Evolutionary conservation across 371 early-diverging fungal genomes (phyloP).

Genomic region (Rhizopus delemar): DNA sequence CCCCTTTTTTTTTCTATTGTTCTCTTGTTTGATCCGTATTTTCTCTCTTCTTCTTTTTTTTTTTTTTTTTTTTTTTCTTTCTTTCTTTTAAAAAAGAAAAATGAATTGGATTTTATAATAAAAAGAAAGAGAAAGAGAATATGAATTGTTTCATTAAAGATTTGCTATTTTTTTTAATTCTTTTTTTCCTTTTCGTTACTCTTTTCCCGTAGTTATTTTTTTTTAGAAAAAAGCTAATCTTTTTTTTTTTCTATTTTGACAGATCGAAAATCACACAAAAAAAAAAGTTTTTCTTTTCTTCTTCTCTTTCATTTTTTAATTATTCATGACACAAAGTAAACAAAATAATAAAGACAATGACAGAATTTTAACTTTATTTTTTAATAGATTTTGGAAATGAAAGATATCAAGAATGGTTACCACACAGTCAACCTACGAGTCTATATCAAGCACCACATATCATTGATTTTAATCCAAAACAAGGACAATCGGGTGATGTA

Average conservation of each 20-base stretch:
- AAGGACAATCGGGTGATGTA: conserved; percentile 13
- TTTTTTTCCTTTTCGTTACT: conserved; percentile 1
- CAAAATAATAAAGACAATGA: not conserved
- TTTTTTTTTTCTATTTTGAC: conserved; percentile 1
- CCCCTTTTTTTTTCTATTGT: too few species aligned
- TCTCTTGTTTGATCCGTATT: conserved; percentile 1
- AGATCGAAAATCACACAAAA: not conserved
- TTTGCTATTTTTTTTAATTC: not conserved
- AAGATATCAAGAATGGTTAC: conserved; percentile 11
- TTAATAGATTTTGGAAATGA: conserved; percentile 15
- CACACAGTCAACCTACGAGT: conserved; percentile 12
- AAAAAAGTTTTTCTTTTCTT: not conserved
- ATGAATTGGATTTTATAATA: too few species aligned
- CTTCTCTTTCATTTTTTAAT: not conserved
- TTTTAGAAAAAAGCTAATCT: not conserved
- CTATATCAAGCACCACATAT: conserved; percentile 16
- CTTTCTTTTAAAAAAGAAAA: too few species aligned
- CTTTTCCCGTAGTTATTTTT: not conserved
- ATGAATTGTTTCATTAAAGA: too few species aligned
- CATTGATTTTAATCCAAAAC: conserved; percentile 10
- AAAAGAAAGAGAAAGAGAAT: too few species aligned
- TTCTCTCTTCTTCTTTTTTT: conserved; percentile 4
- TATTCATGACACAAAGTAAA: conserved; percentile 27
- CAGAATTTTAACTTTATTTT: not conserved
- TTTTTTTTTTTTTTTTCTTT: conserved; percentile 5